Base-by-base conservation (phyloP, 768 basidiomycete genomes). In the Calocybe gangraenosa region DNA sequence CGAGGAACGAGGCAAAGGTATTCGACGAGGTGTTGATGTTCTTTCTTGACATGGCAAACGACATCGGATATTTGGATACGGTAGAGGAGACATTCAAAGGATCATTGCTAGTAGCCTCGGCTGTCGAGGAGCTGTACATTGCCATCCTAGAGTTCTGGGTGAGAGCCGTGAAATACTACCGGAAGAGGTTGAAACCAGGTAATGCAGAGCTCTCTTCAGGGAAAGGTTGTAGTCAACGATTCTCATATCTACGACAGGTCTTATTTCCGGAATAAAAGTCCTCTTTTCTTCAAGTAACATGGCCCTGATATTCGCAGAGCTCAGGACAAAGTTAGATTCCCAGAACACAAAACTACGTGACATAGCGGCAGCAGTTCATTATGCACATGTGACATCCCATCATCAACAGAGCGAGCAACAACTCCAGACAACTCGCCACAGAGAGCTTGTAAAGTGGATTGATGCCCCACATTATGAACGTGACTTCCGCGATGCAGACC, bases 61-160 rank as follows among this genome's bases (percentile, higher is more conserved):
- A 50, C 22, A 18, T 50, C 15, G 44, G 18, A 32, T 25, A 14
- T 28, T n/a, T 42, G 18, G 3, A 13, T 13, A 11, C 20, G 9
- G 17, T 42, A 14, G 40, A 45, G 37, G n/a, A 33, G 4, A 25
- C 49, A 3, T 50, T 50, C 22, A 5, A 20, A 2, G 21, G 20
- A 2, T 28, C 44, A 2, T 22, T 30, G 23, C 39, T 46, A 2
- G 37, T 50, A 2, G 31, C 32, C 17, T 35, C 49, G 3, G 49
- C 43, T 11, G 31, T 46, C 10, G 49, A 50, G 18, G 31, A 23
- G 14, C 9, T 50, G 14, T 50, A 50, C 34, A 9, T 11, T 33
- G 34, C 49, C 7, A 50, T 50, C 5, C 15, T 50, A 2, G 18
- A 46, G 10, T 50, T 50, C 17, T 50, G 49, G 49, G 44, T 45